Evolutionary conservation across 306 rosid genomes (phyloP).

Genomic region (Vigna reflexopilosa): DNA sequence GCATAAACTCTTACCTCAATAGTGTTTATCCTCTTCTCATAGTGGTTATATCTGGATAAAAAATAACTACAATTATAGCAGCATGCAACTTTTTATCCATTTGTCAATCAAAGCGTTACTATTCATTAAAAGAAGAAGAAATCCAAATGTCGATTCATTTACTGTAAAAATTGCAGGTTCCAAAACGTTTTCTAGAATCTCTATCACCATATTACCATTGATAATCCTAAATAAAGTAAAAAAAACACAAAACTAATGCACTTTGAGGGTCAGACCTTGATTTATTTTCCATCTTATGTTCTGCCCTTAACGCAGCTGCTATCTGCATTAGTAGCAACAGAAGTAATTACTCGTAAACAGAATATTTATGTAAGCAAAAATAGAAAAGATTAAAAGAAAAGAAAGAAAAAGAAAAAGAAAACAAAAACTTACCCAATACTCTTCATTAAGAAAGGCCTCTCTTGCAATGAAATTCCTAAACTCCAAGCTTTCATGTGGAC

Average conservation of each 20-base stretch:
- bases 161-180: not conserved
- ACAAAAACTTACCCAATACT: conserved; percentile 67
- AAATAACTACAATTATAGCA: conserved; percentile 54
- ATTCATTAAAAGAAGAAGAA: too few relatives aligned
- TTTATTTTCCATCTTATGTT: conserved; percentile 62
- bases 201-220: conserved; percentile 7
- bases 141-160: not conserved
- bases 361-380: not conserved
- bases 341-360: not conserved
- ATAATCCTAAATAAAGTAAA: conserved; percentile 2
- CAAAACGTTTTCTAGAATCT: not conserved
- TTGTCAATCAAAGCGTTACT: not conserved
- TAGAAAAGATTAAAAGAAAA: not conserved
- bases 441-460: conserved; percentile 70
- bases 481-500: too few relatives aligned
- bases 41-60: conserved; percentile 63
- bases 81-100: conserved; percentile 19
- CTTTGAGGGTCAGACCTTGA: too few relatives aligned
- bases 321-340: conserved; percentile 55
- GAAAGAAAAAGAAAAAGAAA: not conserved
- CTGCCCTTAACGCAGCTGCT: conserved; percentile 86
- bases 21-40: conserved; percentile 65
- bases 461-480: not conserved
- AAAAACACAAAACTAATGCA: conserved; percentile 1
- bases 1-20: conserved; percentile 65